Evolutionary conservation across 73 alveolate species (phyloP).

Genomic region (Strombidium stylifer): DNA sequence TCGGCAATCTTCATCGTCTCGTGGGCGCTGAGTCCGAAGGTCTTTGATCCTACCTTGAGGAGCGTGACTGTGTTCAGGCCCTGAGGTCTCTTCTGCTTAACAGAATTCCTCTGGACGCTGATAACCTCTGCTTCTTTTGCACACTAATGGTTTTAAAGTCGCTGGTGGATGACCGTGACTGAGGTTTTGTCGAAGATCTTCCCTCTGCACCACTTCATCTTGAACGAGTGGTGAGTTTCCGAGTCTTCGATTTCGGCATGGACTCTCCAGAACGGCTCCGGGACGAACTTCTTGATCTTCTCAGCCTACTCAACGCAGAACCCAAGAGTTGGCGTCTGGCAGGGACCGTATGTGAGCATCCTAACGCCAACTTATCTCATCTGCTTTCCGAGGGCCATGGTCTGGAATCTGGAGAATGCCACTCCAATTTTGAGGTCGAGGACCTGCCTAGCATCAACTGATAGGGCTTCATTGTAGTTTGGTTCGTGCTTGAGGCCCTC

Average conservation of each 20-base stretch:
- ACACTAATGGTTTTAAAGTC: not conserved
- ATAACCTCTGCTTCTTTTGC: slow-evolving; percentile 64
- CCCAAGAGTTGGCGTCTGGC: slow-evolving; percentile 99
- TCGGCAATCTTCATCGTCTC: slow-evolving; percentile 99
- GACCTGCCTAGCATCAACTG: slow-evolving; percentile 92
- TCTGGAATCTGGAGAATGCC: slow-evolving; percentile 97
- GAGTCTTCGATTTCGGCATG: slow-evolving; percentile 19
- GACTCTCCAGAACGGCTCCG: slow-evolving; percentile 88
- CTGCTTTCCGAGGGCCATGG: slow-evolving; percentile 77
- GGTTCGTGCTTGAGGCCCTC: slow-evolving; percentile 38
- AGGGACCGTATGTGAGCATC: slow-evolving; percentile 99
- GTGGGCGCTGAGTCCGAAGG: slow-evolving; percentile 96
- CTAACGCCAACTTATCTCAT: slow-evolving; percentile 60
- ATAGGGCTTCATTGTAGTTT: slow-evolving; percentile 40
- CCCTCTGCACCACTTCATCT: slow-evolving; percentile 70
- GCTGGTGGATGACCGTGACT: slow-evolving; percentile 1
- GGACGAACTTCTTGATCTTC: slow-evolving; percentile 93
- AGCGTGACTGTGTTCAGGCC: slow-evolving; percentile 96
- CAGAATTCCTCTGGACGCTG: slow-evolving; percentile 55
- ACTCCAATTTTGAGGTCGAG: slow-evolving; percentile 98
- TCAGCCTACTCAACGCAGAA: slow-evolving; percentile 98
- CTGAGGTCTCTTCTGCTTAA: slow-evolving; percentile 79
- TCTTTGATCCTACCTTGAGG: slow-evolving; percentile 90
- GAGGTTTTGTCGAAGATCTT: slow-evolving; percentile 59
- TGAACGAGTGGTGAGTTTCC: slow-evolving; percentile 11